Percentiles rank a stretch among this genome's conserved stretches.
Conservation (phyloP, 208 protist species). For the Naegleria gruberi region DNA sequence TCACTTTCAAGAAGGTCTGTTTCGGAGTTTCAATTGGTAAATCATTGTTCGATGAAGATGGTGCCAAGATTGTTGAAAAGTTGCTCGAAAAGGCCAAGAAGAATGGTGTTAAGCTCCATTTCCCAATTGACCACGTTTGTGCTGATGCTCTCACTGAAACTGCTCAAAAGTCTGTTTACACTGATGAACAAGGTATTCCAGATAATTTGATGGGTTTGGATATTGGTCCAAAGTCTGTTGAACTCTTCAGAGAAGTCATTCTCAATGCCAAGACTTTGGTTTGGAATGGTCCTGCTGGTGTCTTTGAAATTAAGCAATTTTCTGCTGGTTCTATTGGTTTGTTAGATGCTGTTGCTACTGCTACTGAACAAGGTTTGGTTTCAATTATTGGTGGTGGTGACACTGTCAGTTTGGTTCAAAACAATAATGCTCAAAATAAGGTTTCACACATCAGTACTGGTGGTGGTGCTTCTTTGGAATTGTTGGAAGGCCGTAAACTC, state of each 20-base stretch:
- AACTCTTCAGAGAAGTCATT: slow-evolving; percentile 67
- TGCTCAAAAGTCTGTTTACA: slow-evolving; percentile 27
- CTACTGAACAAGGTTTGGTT: slow-evolving; percentile 48
- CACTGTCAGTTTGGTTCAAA: slow-evolving; percentile 84
- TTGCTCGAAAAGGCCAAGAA: slow-evolving; percentile 88
- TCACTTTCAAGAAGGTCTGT: slow-evolving; percentile 59
- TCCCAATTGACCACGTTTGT: slow-evolving; percentile 93
- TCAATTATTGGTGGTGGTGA: slow-evolving; percentile 95
- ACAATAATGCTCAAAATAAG: slow-evolving; percentile 72
- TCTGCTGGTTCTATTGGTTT: slow-evolving; percentile 66
- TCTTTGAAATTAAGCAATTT: slow-evolving; percentile 95
- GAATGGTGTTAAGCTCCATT: slow-evolving; percentile 86
- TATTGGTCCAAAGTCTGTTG: slow-evolving; percentile 79
- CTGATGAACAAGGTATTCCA: slow-evolving; percentile 11
- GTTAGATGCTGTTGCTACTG: slow-evolving; percentile 47
- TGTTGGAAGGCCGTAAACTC: slow-evolving; percentile 92
- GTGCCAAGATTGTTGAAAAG: slow-evolving; percentile 47
- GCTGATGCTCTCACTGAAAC: slow-evolving; percentile 75
- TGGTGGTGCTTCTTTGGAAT: slow-evolving; percentile 96
- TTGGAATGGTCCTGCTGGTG: slow-evolving; percentile 94
- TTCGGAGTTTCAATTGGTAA: slow-evolving; percentile 35
- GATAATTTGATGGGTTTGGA: slow-evolving; percentile 81
- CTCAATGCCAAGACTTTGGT: slow-evolving; percentile 76
- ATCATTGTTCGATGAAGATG: slow-evolving; percentile 37
- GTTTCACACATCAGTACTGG: slow-evolving; percentile 96